Evolutionary conservation across 2,329 filamentous ascomycete genomes (phyloP).

Genomic region (Aspergillus quadricinctus): DNA sequence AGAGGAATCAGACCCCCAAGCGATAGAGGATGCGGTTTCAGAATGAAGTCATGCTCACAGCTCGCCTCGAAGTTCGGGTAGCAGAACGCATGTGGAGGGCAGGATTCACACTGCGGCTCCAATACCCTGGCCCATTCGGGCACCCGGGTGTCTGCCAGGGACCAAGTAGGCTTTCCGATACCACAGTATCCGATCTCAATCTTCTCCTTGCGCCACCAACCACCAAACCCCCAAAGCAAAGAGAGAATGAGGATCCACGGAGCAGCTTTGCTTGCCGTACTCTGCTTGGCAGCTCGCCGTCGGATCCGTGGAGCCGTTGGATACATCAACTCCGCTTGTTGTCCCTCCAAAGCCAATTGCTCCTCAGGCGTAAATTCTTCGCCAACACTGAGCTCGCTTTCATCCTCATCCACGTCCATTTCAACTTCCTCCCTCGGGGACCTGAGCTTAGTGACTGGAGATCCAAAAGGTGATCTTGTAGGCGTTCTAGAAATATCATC

Average conservation of each 20-base stretch:
- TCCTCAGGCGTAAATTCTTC: slow-evolving; percentile 96
- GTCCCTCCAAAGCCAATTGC: slow-evolving; percentile 71
- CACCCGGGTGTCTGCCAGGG: slow-evolving; percentile 58
- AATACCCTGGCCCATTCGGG: slow-evolving; percentile 69
- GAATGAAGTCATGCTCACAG: slow-evolving; percentile 83
- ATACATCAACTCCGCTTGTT: slow-evolving; percentile 52
- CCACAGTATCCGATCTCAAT: slow-evolving; percentile 94
- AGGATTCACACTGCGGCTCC: slow-evolving; percentile 81
- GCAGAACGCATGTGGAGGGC: slow-evolving; percentile 86
- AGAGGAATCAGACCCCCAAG: slow-evolving; percentile 76
- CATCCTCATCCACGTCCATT: slow-evolving; percentile 34
- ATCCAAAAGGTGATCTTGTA: slow-evolving; percentile 56
- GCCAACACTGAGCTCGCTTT: slow-evolving; percentile 60
- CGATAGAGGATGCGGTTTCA: slow-evolving; percentile 78
- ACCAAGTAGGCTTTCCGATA: slow-evolving; percentile 63
- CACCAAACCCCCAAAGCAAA: slow-evolving; percentile 66
- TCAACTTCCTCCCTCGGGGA: slow-evolving; percentile 38
- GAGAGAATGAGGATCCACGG: slow-evolving; percentile 68
- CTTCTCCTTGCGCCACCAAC: slow-evolving; percentile 92
- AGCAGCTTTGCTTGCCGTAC: slow-evolving; percentile 55
- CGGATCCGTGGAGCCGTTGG: slow-evolving; percentile 15
- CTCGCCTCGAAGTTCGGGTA: slow-evolving; percentile 70
- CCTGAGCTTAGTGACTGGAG: slow-evolving; percentile 39
- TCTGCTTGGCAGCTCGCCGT: slow-evolving; percentile 32
- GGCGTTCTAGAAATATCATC: slow-evolving; percentile 53